Evolutionary conservation across 177 flowering plant species (phyloP), one percentile per base, ranked within the genome.

Genomic region (Vitis hybrid): DNA sequence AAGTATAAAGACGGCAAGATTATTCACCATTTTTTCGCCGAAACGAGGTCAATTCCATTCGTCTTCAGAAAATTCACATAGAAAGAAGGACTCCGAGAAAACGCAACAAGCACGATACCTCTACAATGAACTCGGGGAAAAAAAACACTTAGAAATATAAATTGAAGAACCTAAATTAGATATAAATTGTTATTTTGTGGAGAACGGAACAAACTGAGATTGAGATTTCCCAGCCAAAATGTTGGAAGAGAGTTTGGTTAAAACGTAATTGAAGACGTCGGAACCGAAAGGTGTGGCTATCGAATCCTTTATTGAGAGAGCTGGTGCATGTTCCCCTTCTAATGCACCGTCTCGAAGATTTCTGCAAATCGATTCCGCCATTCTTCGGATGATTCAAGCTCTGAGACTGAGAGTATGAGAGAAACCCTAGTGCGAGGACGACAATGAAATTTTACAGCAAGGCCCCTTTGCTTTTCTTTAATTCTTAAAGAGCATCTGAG

Each of bases 301-400:
- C 10, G 89, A 77, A 62, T 95, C 98, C 76, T 85, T 87, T 65
- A 95, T 87, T 5, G 88, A 81, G 62, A 93, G 86, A 60, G 98
- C 92, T 0, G 97, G 88, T 1, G 99, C 97, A 61, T 81, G 90
- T 72, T 93, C 98, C 52, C 97, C 99, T 60, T 87, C 94, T 21
- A 87, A 23, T 34, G 83, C 78, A 48, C 99, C 98, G 67, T 95
- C 98, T 32, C 99, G 76, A 11, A 95, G 86, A 0, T 82, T 76
- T 81, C 97, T 85, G 83, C 88, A 83, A 49, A 90, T 82, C 49
- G 83, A 64, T 55, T 95, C 97, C 70, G 98, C 89, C 99, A 93
- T 88, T 70, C 66, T 18, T 68, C 4, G 12, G 7, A 13, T 4
- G 4, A 30, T 60, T 60, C 40, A 60, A 23, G 14, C 15, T 19